These are phyloP conservation scores for Picea sitchensis DNA, from an alignment of 75 land plant genomes.

Conservation along the genomic window DNA sequence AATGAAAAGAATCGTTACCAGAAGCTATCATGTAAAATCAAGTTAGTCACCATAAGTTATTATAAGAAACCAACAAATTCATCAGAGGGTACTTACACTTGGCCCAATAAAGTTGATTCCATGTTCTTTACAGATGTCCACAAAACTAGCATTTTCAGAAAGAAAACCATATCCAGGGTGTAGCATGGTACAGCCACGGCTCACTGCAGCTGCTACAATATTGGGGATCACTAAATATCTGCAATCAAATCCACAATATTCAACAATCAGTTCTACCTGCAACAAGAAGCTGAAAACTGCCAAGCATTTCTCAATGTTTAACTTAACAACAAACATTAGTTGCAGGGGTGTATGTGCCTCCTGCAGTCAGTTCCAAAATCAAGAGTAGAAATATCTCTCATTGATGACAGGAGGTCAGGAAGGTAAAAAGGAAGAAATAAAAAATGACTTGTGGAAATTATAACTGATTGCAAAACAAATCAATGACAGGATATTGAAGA, in stretches of 20 bases:
- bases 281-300: neutral
- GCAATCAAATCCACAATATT: constrained; percentile 10
- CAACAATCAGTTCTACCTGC: neutral
- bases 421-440: neutral
- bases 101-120: constrained; percentile 96
- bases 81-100: constrained; percentile 49
- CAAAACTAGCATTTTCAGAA: constrained; percentile 89
- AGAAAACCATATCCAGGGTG: constrained; percentile 98
- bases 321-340: neutral
- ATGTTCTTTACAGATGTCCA: constrained; percentile 89
- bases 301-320: neutral
- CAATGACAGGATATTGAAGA: neutral
- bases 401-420: neutral
- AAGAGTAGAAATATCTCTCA: constrained; percentile 2
- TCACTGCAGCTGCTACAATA: constrained; percentile 81
- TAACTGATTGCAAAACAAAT: neutral
- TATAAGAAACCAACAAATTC: neutral
- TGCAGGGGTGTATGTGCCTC: neutral
- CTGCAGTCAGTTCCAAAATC: neutral
- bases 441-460: neutral
- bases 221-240: constrained; percentile 82
- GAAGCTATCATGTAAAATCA: neutral
- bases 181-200: constrained; percentile 82
- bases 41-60: neutral
- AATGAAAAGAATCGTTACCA: neutral